Conservation (phyloP, 116 monocot species). For the Phalaenopsis hybrid region DNA sequence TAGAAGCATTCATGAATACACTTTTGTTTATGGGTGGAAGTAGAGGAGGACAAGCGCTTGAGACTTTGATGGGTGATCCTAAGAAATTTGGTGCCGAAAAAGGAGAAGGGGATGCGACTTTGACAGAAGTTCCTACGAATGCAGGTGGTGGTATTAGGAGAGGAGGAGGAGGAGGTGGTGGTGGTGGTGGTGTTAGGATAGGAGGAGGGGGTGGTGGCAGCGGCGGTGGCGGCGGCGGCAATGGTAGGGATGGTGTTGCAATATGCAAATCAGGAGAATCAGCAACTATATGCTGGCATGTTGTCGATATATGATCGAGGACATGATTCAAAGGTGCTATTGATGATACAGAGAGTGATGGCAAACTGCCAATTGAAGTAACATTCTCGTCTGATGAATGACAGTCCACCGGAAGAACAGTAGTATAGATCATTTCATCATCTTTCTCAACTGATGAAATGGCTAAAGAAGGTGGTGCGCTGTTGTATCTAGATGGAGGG, state of each 20-base stretch:
- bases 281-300: not conserved
- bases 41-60: not conserved
- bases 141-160: not conserved
- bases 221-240: not conserved
- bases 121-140: not conserved
- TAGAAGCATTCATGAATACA: not conserved
- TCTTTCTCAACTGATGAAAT: constrained; percentile 16
- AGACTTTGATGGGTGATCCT: not conserved
- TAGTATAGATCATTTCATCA: not conserved
- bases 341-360: not conserved
- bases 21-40: not conserved
- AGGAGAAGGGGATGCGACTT: not conserved
- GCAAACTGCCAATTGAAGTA: not conserved
- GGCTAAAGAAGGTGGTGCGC: constrained; percentile 45
- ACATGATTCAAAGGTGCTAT: not conserved
- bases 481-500: constrained; percentile 45
- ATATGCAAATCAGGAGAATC: not conserved
- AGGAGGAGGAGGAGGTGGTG: not conserved
- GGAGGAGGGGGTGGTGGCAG: constrained; percentile 9
- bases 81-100: not conserved
- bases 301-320: constrained; percentile 1
- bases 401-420: not conserved
- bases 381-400: not conserved
- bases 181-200: not conserved
- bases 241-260: too few relatives aligned